Base-by-base conservation (phyloP, 208 protist species). In the Trypanosoma avium region DNA sequence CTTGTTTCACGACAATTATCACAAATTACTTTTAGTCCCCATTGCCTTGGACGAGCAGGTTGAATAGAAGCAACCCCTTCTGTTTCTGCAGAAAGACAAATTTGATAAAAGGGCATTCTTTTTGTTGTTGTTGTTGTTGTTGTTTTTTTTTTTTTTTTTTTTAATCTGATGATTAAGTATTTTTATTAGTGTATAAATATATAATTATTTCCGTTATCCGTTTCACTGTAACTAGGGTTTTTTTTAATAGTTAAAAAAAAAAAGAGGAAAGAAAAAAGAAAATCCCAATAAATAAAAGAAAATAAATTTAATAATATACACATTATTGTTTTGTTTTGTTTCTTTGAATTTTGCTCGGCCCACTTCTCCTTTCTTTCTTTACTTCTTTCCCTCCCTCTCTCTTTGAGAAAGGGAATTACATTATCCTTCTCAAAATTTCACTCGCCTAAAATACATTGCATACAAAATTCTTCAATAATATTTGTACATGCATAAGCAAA, bases 401-500 rank as follows among this genome's bases (percentile, higher is more conserved):
- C n/a, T n/a, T n/a, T n/a, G n/a, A n/a, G n/a, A n/a, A n/a, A n/a
- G n/a, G n/a, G n/a, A n/a, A n/a, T n/a, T n/a, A n/a, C n/a, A n/a
- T n/a, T n/a, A n/a, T n/a, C n/a, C n/a, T n/a, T n/a, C n/a, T n/a
- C 52, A 8, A 27, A 1, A 26, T 8, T 4, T 55, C 47, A 70
- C 27, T 24, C 24, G 13, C 29, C 52, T 32, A 38, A 33, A 13
- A 70, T 12, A 47, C 46, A 77, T 60, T 86, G 75, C 36, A 75
- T 70, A 57, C 84, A 94, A 63, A 88, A 94, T 35, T 70, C 70
- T 21, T 79, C 70, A 30, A 94, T 73, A 35, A 89, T 73, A 5
- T 62, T 45, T 9, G 73, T 74, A 66, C 85, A 92, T 12, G 79
- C 67, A 0, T 55, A 29, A 1, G 84, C 85, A 53, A 94, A 94